phyloP scores from a whole-genome alignment of 202 grass and related monocot genomes.

The Miscanthus sacchariflorus region DNA sequence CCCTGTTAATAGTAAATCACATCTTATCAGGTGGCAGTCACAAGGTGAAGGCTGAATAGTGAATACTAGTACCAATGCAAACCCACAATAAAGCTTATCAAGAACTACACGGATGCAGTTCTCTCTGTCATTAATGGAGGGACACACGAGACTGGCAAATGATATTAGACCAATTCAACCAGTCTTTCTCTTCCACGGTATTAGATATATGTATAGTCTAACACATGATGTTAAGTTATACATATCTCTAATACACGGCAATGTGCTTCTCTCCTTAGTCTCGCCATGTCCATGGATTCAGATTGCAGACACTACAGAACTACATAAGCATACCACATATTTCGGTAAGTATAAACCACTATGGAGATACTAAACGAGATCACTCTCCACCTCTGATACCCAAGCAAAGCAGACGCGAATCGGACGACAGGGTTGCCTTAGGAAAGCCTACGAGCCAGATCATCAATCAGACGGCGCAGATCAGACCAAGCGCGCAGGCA shows the following conservation, averaged over 20 bases:
- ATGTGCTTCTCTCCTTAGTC: not conserved
- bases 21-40: not conserved
- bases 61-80: not conserved
- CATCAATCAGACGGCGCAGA: not conserved
- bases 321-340: not conserved
- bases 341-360: not conserved
- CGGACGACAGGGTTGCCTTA: not conserved
- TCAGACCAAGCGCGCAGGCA: constrained; percentile 11
- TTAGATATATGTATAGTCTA: no score
- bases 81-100: not conserved
- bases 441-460: not conserved
- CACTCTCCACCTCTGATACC: not conserved
- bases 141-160: not conserved
- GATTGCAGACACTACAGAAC: not conserved
- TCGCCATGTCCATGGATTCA: not conserved
- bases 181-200: not conserved
- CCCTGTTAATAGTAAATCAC: not conserved
- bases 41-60: not conserved
- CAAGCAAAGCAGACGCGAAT: not conserved
- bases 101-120: not conserved
- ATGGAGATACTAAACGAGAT: not conserved
- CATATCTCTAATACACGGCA: no score
- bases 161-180: not conserved
- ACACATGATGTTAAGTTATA: no score
- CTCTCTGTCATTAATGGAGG: not conserved